Conservation (phyloP, 176 grass and related monocot genomes). For the Urochloa ruziziensis region DNA sequence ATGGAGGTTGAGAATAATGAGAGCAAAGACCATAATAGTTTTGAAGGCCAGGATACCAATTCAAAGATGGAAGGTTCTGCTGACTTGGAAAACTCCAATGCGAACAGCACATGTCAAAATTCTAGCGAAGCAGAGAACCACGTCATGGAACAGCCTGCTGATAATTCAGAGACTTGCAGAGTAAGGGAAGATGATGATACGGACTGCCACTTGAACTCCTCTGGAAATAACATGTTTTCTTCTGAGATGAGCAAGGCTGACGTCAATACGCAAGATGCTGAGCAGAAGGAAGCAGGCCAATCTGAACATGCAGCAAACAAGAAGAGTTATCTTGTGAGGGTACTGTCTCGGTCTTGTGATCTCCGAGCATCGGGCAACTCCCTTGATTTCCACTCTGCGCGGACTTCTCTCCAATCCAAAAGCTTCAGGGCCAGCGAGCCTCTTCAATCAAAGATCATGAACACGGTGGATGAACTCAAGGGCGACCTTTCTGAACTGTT, state of each 20-base stretch:
- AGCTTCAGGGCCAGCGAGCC: slow-evolving; percentile 41
- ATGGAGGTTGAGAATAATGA: neutral
- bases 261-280: neutral
- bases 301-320: neutral
- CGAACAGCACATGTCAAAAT: neutral
- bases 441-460: slow-evolving; percentile 67
- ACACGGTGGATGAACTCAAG: slow-evolving; percentile 66
- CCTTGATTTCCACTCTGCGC: slow-evolving; percentile 50
- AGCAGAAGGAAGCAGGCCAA: slow-evolving; percentile 4
- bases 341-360: slow-evolving; percentile 41
- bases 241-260: slow-evolving; percentile 3
- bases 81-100: neutral
- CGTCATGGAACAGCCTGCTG: neutral
- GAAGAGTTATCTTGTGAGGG: slow-evolving; percentile 28
- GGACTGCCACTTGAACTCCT: neutral
- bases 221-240: neutral
- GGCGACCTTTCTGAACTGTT: slow-evolving; percentile 68
- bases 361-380: slow-evolving; percentile 33
- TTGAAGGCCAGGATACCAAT: slow-evolving; percentile 4
- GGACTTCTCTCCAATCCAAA: slow-evolving; percentile 41
- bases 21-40: neutral
- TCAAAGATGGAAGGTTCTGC: slow-evolving; percentile 15
- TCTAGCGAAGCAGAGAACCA: slow-evolving; percentile 23
- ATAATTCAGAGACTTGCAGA: neutral
- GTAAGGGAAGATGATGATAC: neutral